Evolutionary conservation across 2,329 filamentous ascomycete genomes (phyloP), one percentile per base, ranked within the genome.

Genomic region (Alternaria hordeiaustralica): DNA sequence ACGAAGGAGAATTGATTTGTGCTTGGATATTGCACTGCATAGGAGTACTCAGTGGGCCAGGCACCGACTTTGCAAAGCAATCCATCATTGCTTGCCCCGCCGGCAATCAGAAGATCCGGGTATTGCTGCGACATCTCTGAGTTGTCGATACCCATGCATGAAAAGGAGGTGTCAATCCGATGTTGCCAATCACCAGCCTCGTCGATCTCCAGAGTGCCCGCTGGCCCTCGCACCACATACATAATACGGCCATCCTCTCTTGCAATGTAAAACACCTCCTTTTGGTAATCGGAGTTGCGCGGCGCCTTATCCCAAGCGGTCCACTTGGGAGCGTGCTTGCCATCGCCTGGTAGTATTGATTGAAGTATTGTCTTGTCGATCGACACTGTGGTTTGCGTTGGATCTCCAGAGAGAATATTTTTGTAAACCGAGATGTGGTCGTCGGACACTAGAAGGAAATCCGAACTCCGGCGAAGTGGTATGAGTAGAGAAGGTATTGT

Each of bases 241-340:
- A 90, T 87, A 10, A 97, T 86, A 53, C 90, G 83, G 4, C 96
- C 96, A 75, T 98, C 95, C 80, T 98, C 95, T 58, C 94, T 89
- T 11, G 91, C 92, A 15, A 99, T 83, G 74, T 96, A 97, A 53
- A 98, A 89, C 63, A 90, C 89, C 74, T 98, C 96, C 36, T 89
- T 88, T 18, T 83, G 82, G 63, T 86, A 86, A 23, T 89, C 71
- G 18, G 69, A 68, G 58, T 77, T 86, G 8, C 95, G 89, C 63
- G 88, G 86, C 2, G 94, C 92, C 63, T 92, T 88, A 26, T 93
- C 89, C 94, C 95, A 99, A 23, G 91, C 88, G 4, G 91, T 91
- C 92, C 94, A 97, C 4, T 92, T 79, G 1, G 91, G 91, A 43
- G 56, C 57, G 13, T 63, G 63, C 61, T 69, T 75, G 56, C 77